Conservation (phyloP, 371 early-diverging fungal genomes). For the Zychaea mexicana region DNA sequence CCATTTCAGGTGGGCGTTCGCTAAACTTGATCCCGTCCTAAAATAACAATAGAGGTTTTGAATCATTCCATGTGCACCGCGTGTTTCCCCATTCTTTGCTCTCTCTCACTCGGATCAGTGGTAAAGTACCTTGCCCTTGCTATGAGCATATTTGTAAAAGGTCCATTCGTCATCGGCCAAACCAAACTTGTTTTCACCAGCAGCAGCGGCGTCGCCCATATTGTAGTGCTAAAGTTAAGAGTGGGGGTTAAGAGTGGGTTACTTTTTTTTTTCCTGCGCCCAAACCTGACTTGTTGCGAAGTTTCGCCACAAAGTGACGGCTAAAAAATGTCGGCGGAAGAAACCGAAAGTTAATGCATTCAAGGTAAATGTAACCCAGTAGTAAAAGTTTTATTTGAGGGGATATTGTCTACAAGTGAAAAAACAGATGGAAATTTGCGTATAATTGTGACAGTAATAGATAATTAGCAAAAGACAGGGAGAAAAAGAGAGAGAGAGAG, state of each 20-base stretch:
- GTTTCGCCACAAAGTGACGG: too few species aligned
- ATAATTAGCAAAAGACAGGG: too few species aligned
- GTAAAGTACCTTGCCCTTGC: conserved; percentile 9
- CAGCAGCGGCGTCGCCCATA: conserved; percentile 26
- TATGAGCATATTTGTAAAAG: conserved; percentile 19
- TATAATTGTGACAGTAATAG: too few species aligned
- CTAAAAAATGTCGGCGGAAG: too few species aligned
- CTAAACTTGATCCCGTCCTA: conserved; percentile 40
- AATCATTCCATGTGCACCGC: neutral
- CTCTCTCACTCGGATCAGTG: too few species aligned
- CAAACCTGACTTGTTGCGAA: too few species aligned
- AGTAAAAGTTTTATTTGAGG: too few species aligned
- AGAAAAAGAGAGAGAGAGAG: neutral
- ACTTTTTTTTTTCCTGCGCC: neutral
- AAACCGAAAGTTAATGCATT: too few species aligned
- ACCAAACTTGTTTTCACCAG: conserved; percentile 10
- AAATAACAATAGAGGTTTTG: conserved; percentile 10
- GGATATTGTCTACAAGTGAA: too few species aligned
- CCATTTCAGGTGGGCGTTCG: conserved; percentile 48
- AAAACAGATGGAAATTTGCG: too few species aligned
- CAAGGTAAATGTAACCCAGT: too few species aligned
- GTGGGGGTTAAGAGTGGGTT: neutral
- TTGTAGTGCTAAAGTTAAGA: neutral
- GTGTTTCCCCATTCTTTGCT: neutral
- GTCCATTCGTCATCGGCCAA: conserved; percentile 17